phyloP scores from a whole-genome alignment of 768 basidiomycete species.

The Phylloporus sp. region DNA sequence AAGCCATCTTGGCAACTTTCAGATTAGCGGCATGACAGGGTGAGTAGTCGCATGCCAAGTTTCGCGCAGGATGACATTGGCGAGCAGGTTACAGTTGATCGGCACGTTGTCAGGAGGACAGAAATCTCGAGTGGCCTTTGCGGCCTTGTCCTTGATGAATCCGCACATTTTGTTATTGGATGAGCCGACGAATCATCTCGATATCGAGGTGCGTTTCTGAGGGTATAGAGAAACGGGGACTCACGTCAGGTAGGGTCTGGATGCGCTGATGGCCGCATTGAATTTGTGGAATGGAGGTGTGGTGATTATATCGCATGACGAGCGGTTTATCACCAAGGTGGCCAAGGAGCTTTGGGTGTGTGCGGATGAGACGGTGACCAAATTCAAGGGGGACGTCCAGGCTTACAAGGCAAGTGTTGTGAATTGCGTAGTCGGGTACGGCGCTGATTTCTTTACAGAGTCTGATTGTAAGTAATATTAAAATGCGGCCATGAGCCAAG shows the following conservation, averaged over 20 bases:
- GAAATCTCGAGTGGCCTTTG: slow-evolving; percentile 93
- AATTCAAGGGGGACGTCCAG: slow-evolving; percentile 88
- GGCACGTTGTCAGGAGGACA: slow-evolving; percentile 94
- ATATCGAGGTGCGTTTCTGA: slow-evolving; percentile 68
- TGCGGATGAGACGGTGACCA: slow-evolving; percentile 71
- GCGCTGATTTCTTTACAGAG: slow-evolving; percentile 38
- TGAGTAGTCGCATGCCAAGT: slow-evolving; percentile 28
- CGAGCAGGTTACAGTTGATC: slow-evolving; percentile 71
- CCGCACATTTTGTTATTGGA: slow-evolving; percentile 94
- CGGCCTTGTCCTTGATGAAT: slow-evolving; percentile 75
- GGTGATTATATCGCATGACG: slow-evolving; percentile 93
- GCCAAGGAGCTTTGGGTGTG: slow-evolving; percentile 95
- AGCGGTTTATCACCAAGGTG: slow-evolving; percentile 88
- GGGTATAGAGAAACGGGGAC: not conserved
- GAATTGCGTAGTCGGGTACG: not conserved
- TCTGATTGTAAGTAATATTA: slow-evolving; percentile 72
- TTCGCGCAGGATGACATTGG: not conserved
- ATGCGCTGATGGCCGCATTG: slow-evolving; percentile 86
- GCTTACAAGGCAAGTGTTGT: slow-evolving; percentile 71
- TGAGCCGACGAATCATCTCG: slow-evolving; percentile 96
- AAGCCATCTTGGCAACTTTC: slow-evolving; percentile 92
- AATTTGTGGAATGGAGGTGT: slow-evolving; percentile 85
- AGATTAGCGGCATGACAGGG: slow-evolving; percentile 96
- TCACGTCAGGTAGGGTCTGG: slow-evolving; percentile 65
- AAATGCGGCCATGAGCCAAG: slow-evolving; percentile 47